Conservation (phyloP, 2,329 filamentous ascomycete species). For the Trichoderma asperellum region DNA sequence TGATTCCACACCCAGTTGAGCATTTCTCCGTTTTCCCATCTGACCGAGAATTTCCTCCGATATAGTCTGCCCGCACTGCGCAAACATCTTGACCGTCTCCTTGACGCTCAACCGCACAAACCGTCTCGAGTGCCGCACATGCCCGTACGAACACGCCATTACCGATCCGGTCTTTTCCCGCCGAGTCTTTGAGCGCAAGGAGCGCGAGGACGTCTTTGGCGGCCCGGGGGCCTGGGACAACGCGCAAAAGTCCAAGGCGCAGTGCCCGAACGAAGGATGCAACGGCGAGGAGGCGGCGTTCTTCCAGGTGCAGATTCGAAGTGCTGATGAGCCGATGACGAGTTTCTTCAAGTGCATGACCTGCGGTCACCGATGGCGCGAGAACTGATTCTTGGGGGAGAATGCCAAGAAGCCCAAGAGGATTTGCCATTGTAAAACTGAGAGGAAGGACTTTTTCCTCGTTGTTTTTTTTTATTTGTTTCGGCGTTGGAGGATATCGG, state of each 20-base stretch:
- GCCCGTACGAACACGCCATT: conserved; percentile 87
- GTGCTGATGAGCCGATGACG: conserved; percentile 98
- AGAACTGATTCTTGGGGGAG: conserved; percentile 52
- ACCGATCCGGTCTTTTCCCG: conserved; percentile 79
- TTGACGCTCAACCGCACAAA: conserved; percentile 64
- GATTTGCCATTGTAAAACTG: background rate
- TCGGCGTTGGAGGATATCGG: conserved; percentile 6
- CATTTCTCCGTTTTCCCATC: conserved; percentile 22
- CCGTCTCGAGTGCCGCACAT: conserved; percentile 93
- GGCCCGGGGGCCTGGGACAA: conserved; percentile 89
- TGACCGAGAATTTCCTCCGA: conserved; percentile 27
- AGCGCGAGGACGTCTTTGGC: conserved; percentile 87
- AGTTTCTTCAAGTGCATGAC: conserved; percentile 87
- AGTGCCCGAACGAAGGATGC: conserved; percentile 82
- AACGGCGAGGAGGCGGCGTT: conserved; percentile 85
- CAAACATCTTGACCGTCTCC: conserved; percentile 80
- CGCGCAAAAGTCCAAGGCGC: conserved; percentile 79
- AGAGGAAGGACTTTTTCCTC: conserved; percentile 4
- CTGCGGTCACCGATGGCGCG: conserved; percentile 68
- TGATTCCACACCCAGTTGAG: background rate
- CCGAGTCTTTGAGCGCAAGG: conserved; percentile 82
- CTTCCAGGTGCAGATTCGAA: conserved; percentile 96
- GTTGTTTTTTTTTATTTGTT: conserved; percentile 10
- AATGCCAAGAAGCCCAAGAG: background rate
- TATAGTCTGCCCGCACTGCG: conserved; percentile 81